Percentiles rank a stretch among this genome's conserved stretches.
Evolutionary conservation across 129 eudicot species (phyloP).

Genomic region (Mikania micrantha): DNA sequence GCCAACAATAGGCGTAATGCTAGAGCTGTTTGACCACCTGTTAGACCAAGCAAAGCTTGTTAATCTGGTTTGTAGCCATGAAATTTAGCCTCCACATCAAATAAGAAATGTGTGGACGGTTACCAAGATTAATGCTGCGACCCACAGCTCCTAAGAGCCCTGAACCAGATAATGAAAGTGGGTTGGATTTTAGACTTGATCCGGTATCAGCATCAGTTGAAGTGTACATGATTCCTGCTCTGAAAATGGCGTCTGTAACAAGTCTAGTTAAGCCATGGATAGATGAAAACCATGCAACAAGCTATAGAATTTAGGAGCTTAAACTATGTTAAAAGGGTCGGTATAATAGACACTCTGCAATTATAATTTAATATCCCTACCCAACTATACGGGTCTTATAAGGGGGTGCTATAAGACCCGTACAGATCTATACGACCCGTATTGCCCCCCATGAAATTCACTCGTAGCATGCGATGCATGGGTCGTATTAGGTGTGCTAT

Average conservation of each 20-base stretch:
- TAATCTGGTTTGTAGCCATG: slow-evolving; percentile 1
- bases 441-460: too few relatives aligned
- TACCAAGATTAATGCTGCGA: slow-evolving; percentile 89
- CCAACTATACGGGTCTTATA: too few relatives aligned
- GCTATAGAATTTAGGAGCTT: neutral
- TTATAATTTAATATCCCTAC: too few relatives aligned
- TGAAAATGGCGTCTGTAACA: slow-evolving; percentile 75
- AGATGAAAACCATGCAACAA: slow-evolving; percentile 5
- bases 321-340: too few relatives aligned
- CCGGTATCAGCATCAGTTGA: slow-evolving; percentile 42
- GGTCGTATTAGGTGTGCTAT: too few relatives aligned
- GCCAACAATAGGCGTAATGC: slow-evolving; percentile 73
- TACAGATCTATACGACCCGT: too few relatives aligned
- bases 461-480: too few relatives aligned
- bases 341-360: too few relatives aligned
- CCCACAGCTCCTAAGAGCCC: slow-evolving; percentile 80
- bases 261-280: slow-evolving; percentile 70
- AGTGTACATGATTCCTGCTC: slow-evolving; percentile 97
- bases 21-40: slow-evolving; percentile 89
- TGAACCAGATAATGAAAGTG: slow-evolving; percentile 71
- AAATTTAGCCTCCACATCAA: neutral
- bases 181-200: slow-evolving; percentile 47
- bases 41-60: neutral
- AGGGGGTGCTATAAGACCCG: too few relatives aligned
- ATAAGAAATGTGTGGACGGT: neutral